Evolutionary conservation across 2,329 filamentous ascomycete species (phyloP).

Genomic region (Mycosphaerelloides madeirae): DNA sequence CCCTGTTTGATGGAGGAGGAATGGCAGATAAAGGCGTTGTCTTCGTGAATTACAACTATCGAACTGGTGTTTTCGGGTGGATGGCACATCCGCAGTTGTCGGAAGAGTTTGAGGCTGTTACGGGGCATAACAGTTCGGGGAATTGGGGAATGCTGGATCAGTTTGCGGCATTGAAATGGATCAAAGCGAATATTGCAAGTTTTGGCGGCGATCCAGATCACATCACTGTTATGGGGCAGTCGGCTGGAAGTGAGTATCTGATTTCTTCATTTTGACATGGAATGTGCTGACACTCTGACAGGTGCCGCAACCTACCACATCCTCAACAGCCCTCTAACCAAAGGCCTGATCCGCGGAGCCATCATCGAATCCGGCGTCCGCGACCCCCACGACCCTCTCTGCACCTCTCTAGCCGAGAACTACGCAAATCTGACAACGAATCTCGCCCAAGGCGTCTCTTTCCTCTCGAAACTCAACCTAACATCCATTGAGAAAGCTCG

Average conservation of each 20-base stretch:
- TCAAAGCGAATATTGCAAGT: constrained; percentile 37
- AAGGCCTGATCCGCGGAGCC: background rate
- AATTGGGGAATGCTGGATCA: constrained; percentile 52
- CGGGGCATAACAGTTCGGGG: constrained; percentile 38
- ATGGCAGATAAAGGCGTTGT: constrained; percentile 1
- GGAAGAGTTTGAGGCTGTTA: constrained; percentile 31
- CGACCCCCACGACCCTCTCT: background rate
- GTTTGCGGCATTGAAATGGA: constrained; percentile 53
- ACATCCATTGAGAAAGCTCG: background rate
- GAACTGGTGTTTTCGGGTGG: constrained; percentile 46
- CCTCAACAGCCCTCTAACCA: constrained; percentile 39
- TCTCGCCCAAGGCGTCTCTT: background rate
- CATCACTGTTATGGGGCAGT: constrained; percentile 18
- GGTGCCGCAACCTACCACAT: constrained; percentile 68
- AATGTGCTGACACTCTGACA: no score
- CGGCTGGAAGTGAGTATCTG: no score
- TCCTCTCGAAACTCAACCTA: background rate
- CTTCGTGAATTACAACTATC: constrained; percentile 44
- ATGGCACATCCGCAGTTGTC: constrained; percentile 36
- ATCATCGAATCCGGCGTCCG: constrained; percentile 3
- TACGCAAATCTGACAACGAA: background rate
- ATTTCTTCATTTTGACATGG: no score
- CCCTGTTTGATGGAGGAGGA: background rate
- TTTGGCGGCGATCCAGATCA: constrained; percentile 21
- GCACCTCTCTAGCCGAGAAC: background rate